A percentile compares a stretch with the other conserved stretches of the same genome.
Conservation (phyloP, 495 filamentous ascomycete genomes). For the Venustampulla echinocandica region DNA sequence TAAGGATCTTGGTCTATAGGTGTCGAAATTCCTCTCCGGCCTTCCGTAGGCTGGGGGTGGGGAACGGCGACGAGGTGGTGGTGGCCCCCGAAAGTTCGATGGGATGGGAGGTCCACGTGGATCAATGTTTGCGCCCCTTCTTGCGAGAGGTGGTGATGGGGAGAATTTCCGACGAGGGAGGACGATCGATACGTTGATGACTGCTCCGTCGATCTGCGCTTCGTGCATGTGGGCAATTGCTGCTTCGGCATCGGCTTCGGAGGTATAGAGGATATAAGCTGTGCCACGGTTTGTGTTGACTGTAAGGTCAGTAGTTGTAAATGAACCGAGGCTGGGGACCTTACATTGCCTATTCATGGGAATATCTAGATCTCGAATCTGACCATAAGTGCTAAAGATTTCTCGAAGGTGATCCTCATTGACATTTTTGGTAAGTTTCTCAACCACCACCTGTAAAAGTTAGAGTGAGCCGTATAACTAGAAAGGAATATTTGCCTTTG, state of each 20-base stretch:
- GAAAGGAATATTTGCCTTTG: slow-evolving; percentile 39
- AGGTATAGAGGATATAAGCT: slow-evolving; percentile 81
- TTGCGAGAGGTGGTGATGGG: slow-evolving; percentile 39
- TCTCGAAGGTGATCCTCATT: slow-evolving; percentile 80
- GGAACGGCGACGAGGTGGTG: slow-evolving; percentile 32
- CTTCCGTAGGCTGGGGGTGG: slow-evolving; percentile 32
- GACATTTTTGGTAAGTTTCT: slow-evolving; percentile 94
- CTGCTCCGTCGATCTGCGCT: slow-evolving; percentile 81
- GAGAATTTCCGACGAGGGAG: slow-evolving; percentile 67
- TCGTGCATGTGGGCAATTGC: slow-evolving; percentile 98
- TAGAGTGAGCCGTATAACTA: slow-evolving; percentile 1
- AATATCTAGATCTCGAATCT: slow-evolving; percentile 77
- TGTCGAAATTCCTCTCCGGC: slow-evolving; percentile 38
- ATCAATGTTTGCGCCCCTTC: slow-evolving; percentile 40
- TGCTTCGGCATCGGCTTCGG: slow-evolving; percentile 69
- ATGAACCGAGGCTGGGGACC: slow-evolving; percentile 15
- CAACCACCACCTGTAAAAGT: slow-evolving; percentile 71
- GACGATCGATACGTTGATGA: slow-evolving; percentile 88
- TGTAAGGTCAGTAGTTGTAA: slow-evolving; percentile 28
- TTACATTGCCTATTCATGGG: slow-evolving; percentile 82
- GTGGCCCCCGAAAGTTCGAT: slow-evolving; percentile 23
- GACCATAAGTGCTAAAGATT: slow-evolving; percentile 85
- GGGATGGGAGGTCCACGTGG: slow-evolving; percentile 30
- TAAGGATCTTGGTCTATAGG: slow-evolving; percentile 42
- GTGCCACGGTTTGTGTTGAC: slow-evolving; percentile 88